Conservation (phyloP, 1,284 basidiomycete species). For the Termitomyces sp. region DNA sequence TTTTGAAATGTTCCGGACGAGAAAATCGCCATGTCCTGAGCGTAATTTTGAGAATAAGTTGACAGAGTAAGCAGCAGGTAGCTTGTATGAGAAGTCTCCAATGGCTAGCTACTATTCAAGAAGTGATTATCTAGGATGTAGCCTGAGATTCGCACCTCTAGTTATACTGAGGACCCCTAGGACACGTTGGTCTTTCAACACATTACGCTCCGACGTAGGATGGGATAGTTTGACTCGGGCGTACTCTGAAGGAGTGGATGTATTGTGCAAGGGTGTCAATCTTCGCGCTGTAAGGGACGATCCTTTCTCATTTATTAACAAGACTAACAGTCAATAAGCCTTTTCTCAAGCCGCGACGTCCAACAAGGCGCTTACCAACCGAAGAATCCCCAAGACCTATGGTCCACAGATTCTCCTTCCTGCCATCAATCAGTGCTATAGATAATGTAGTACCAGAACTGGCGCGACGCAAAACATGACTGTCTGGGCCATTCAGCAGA, state of each 20-base stretch:
- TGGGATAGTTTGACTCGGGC: conserved; percentile 13
- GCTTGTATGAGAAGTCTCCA: conserved; percentile 14
- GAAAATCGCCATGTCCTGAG: conserved; percentile 1
- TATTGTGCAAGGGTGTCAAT: conserved; percentile 10
- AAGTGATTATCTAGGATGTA: background rate
- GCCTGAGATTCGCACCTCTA: conserved; percentile 5
- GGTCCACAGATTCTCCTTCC: conserved; percentile 11
- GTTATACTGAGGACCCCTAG: conserved; percentile 12
- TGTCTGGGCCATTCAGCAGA: conserved; percentile 5
- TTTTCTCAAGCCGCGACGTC: background rate
- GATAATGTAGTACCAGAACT: conserved; percentile 11
- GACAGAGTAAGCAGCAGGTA: conserved; percentile 7
- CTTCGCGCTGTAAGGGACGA: background rate
- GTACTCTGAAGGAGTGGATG: conserved; percentile 13
- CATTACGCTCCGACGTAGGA: conserved; percentile 12
- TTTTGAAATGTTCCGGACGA: conserved; percentile 1
- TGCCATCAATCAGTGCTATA: conserved; percentile 13
- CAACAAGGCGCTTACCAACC: background rate
- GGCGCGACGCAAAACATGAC: conserved; percentile 7
- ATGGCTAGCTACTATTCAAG: conserved; percentile 6
- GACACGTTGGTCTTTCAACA: conserved; percentile 10
- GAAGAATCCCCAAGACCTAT: conserved; percentile 16
- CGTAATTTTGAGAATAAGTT: conserved; percentile 9
- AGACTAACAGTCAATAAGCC: background rate
- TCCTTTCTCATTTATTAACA: conserved; percentile 1